Evolutionary conservation across 495 filamentous ascomycete genomes (phyloP).

Genomic region (Hyphodiscus hymeniophilus): DNA sequence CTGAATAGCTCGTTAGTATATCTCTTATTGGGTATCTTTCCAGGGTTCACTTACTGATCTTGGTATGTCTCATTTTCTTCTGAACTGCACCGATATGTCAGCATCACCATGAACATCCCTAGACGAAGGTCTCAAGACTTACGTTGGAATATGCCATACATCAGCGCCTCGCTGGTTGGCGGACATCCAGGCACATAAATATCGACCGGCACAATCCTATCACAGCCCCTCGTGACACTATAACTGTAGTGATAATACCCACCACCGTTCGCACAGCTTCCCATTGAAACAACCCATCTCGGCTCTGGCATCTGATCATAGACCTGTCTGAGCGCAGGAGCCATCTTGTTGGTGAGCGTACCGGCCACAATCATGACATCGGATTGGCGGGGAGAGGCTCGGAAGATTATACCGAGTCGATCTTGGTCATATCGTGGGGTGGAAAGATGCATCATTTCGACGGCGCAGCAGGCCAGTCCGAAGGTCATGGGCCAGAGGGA

Average conservation of each 20-base stretch:
- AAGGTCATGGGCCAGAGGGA: constrained; percentile 98
- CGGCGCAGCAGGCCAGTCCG: constrained; percentile 90
- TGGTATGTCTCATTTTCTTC: constrained; percentile 57
- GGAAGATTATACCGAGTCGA: constrained; percentile 93
- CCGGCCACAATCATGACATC: constrained; percentile 98
- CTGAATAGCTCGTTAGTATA: constrained; percentile 12
- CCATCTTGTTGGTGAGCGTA: constrained; percentile 97
- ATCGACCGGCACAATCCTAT: constrained; percentile 86
- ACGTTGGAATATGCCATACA: constrained; percentile 43
- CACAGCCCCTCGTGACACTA: constrained; percentile 78
- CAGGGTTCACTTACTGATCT: constrained; percentile 33
- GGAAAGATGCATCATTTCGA: constrained; percentile 98
- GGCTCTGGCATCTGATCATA: constrained; percentile 99
- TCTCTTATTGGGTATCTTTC: neutral
- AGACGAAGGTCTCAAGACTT: neutral
- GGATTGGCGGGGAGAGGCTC: constrained; percentile 87
- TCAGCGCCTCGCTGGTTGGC: constrained; percentile 78
- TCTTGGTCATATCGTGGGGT: constrained; percentile 96
- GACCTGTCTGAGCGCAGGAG: constrained; percentile 84
- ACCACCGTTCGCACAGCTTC: constrained; percentile 84
- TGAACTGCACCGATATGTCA: neutral
- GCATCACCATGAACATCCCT: neutral
- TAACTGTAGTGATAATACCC: constrained; percentile 96
- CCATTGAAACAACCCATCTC: constrained; percentile 88
- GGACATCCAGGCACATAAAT: constrained; percentile 91